A percentile compares a stretch with the other conserved stretches of the same genome.
phyloP scores from a whole-genome alignment of 805 yeast species.

The Starmerella powellii region DNA sequence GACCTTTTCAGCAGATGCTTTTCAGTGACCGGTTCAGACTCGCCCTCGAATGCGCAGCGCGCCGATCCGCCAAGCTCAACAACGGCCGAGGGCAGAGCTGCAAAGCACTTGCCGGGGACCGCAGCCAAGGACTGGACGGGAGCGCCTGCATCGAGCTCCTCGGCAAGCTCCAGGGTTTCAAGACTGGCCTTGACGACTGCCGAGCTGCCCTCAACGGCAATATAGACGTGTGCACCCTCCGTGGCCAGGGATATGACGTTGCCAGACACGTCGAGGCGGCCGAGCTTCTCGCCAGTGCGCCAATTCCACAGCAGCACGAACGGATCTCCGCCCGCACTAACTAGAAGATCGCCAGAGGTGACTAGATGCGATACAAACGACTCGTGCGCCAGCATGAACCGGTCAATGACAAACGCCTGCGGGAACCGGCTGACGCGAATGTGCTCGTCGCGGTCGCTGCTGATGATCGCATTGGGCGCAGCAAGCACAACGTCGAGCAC shows the following conservation, averaged over 20 bases:
- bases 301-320: slow-evolving; percentile 69
- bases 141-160: slow-evolving; percentile 7
- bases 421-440: slow-evolving; percentile 76
- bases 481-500: slow-evolving; percentile 51
- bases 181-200: slow-evolving; percentile 10
- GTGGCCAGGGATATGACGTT: slow-evolving; percentile 13
- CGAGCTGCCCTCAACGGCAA: slow-evolving; percentile 14
- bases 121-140: slow-evolving; percentile 12
- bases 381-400: slow-evolving; percentile 75
- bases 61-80: neutral
- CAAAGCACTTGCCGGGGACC: slow-evolving; percentile 2
- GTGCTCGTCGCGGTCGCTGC: slow-evolving; percentile 95
- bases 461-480: slow-evolving; percentile 40
- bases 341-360: slow-evolving; percentile 43
- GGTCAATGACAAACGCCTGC: slow-evolving; percentile 59
- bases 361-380: slow-evolving; percentile 66
- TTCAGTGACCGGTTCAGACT: slow-evolving; percentile 4
- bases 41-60: neutral
- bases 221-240: slow-evolving; percentile 3
- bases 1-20: slow-evolving; percentile 9
- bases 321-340: slow-evolving; percentile 90
- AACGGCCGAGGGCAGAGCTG: slow-evolving; percentile 3
- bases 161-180: slow-evolving; percentile 5
- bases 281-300: slow-evolving; percentile 41
- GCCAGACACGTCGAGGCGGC: slow-evolving; percentile 38